Conservation (phyloP, 108 stramenopile species). For the Seminavis robusta region DNA sequence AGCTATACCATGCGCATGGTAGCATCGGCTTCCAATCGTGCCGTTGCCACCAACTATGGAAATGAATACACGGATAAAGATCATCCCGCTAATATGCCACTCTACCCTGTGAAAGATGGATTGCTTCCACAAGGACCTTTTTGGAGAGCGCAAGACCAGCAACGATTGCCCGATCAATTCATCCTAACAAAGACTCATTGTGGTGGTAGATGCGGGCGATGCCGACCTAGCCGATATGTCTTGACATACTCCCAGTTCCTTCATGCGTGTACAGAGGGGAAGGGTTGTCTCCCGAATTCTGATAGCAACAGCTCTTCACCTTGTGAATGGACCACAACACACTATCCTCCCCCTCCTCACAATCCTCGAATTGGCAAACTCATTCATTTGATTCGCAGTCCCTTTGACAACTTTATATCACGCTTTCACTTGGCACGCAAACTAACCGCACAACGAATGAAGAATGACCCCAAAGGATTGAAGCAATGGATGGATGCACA, state of each 20-base stretch:
- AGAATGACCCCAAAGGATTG: too few species aligned
- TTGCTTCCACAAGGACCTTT: too few species aligned
- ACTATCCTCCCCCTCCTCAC: too few species aligned
- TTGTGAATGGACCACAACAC: too few species aligned
- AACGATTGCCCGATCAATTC: slow-evolving; percentile 5
- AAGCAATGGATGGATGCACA: too few species aligned
- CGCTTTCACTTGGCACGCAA: slow-evolving; percentile 36
- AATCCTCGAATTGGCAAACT: slow-evolving; percentile 24
- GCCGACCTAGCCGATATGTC: slow-evolving; percentile 38
- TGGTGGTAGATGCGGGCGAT: slow-evolving; percentile 37
- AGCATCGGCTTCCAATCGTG: slow-evolving; percentile 9
- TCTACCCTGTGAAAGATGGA: too few species aligned
- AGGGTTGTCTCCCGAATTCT: slow-evolving; percentile 13
- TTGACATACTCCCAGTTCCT: slow-evolving; percentile 23
- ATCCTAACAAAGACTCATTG: slow-evolving; percentile 73
- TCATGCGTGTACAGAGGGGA: slow-evolving; percentile 4
- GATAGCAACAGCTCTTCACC: slow-evolving; percentile 4
- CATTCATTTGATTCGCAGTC: slow-evolving; percentile 57
- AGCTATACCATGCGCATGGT: slow-evolving; percentile 36
- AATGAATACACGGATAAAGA: too few species aligned
- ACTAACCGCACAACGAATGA: too few species aligned
- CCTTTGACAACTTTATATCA: slow-evolving; percentile 61
- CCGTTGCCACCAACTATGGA: slow-evolving; percentile 34
- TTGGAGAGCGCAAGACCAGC: too few species aligned
- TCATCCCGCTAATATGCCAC: too few species aligned